Conservation (phyloP, 106 monocot species). For the Gastrodia elata region DNA sequence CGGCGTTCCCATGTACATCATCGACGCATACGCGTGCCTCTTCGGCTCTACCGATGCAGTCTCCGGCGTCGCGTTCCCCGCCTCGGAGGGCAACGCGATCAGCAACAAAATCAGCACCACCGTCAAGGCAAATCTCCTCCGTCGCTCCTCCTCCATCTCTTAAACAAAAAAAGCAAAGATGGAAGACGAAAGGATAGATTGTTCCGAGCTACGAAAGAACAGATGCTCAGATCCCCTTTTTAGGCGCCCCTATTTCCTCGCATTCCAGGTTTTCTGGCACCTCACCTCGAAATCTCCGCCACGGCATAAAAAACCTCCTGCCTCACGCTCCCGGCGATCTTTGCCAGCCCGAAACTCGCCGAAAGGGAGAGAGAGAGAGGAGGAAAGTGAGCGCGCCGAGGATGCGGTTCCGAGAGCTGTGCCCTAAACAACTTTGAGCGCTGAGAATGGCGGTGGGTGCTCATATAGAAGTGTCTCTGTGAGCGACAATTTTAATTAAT, state of each 20-base stretch:
- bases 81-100: too few species aligned
- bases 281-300: slow-evolving; percentile 5
- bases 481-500: neutral
- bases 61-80: neutral
- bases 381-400: neutral
- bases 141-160: neutral
- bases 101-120: neutral
- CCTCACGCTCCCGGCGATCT: neutral
- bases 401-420: neutral
- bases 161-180: neutral
- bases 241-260: neutral
- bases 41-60: neutral
- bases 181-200: neutral
- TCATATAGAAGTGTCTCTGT: neutral
- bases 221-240: neutral
- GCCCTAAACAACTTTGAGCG: slow-evolving; percentile 1
- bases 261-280: neutral
- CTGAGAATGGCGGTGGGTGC: neutral
- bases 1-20: slow-evolving; percentile 34
- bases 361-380: neutral
- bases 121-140: neutral
- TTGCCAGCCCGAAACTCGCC: neutral
- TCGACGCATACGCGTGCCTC: slow-evolving; percentile 18
- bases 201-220: neutral
- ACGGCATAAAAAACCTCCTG: neutral